Conservation (phyloP, 2,329 filamentous ascomycete species). For the Cryphonectria naterciae region DNA sequence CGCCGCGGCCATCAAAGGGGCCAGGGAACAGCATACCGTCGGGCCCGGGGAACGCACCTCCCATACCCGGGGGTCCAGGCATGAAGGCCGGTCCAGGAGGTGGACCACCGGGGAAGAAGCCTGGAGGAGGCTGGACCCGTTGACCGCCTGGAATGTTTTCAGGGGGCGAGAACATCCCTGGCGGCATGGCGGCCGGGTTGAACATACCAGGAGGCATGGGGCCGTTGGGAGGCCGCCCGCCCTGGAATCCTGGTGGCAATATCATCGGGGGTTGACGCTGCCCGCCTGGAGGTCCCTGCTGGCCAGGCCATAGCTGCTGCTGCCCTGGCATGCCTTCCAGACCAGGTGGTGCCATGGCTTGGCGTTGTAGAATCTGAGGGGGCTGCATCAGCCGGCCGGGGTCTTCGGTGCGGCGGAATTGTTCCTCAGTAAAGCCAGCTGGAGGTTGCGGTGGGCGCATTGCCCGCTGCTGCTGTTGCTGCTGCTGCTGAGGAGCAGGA, state of each 20-base stretch:
- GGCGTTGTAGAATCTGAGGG: slow-evolving; percentile 66
- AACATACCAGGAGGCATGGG: slow-evolving; percentile 62
- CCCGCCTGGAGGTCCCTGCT: slow-evolving; percentile 42
- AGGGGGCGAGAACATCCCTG: slow-evolving; percentile 50
- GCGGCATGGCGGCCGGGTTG: slow-evolving; percentile 61
- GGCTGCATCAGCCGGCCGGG: slow-evolving; percentile 57
- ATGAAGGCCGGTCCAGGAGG: slow-evolving; percentile 50
- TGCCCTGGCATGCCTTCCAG: slow-evolving; percentile 58
- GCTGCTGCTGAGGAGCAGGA: slow-evolving; percentile 31
- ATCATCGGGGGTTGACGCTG: slow-evolving; percentile 52
- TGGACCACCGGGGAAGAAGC: slow-evolving; percentile 56
- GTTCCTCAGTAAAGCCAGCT: slow-evolving; percentile 56
- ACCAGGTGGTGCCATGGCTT: slow-evolving; percentile 51
- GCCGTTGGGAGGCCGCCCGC: slow-evolving; percentile 47
- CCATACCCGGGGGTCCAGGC: slow-evolving; percentile 51
- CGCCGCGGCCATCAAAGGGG: slow-evolving; percentile 53
- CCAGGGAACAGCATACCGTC: slow-evolving; percentile 53
- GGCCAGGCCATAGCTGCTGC: slow-evolving; percentile 56
- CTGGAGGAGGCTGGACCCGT: slow-evolving; percentile 58
- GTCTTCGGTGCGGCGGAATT: slow-evolving; percentile 53
- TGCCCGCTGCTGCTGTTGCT: slow-evolving; percentile 41
- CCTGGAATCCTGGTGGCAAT: slow-evolving; percentile 59
- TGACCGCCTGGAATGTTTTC: slow-evolving; percentile 54
- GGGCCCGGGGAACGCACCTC: slow-evolving; percentile 60
- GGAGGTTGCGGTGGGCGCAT: slow-evolving; percentile 53